Conservation (phyloP, 768 basidiomycete species). For the Suillus brevipes region DNA sequence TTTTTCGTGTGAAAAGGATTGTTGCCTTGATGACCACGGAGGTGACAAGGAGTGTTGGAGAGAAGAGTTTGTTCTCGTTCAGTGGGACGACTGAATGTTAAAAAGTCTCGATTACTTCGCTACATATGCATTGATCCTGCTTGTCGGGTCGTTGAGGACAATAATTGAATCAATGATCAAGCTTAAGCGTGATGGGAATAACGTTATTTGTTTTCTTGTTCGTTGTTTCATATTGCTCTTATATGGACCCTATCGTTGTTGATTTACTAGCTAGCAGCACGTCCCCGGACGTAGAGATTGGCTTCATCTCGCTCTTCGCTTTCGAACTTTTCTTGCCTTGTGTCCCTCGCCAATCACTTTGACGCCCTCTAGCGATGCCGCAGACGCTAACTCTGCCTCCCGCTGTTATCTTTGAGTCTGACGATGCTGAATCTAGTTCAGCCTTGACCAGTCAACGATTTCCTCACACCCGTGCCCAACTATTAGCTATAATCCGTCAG, state of each 20-base stretch:
- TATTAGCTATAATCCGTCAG: slow-evolving; percentile 71
- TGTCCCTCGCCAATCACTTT: background rate
- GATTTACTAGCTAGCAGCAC: slow-evolving; percentile 18
- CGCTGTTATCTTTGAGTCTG: slow-evolving; percentile 16
- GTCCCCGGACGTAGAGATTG: slow-evolving; percentile 27
- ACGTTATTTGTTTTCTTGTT: slow-evolving; percentile 28
- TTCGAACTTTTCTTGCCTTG: slow-evolving; percentile 2
- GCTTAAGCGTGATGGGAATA: slow-evolving; percentile 7
- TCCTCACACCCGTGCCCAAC: slow-evolving; percentile 82
- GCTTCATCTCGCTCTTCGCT: slow-evolving; percentile 15
- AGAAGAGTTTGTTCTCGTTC: slow-evolving; percentile 74
- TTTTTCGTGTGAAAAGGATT: slow-evolving; percentile 85
- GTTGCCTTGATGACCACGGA: slow-evolving; percentile 50
- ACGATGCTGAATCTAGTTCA: slow-evolving; percentile 22
- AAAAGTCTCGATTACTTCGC: background rate
- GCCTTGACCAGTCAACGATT: slow-evolving; percentile 44
- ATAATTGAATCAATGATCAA: slow-evolving; percentile 2
- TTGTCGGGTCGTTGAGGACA: slow-evolving; percentile 1
- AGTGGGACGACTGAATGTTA: slow-evolving; percentile 62
- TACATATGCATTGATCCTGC: background rate
- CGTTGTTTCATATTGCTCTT: slow-evolving; percentile 13
- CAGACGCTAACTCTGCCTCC: slow-evolving; percentile 25
- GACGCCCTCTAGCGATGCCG: slow-evolving; percentile 24
- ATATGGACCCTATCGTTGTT: slow-evolving; percentile 18
- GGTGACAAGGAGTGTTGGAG: slow-evolving; percentile 53